Base-by-base conservation (phyloP, 805 yeast genomes). In the Cyberlindnera maclurae region DNA sequence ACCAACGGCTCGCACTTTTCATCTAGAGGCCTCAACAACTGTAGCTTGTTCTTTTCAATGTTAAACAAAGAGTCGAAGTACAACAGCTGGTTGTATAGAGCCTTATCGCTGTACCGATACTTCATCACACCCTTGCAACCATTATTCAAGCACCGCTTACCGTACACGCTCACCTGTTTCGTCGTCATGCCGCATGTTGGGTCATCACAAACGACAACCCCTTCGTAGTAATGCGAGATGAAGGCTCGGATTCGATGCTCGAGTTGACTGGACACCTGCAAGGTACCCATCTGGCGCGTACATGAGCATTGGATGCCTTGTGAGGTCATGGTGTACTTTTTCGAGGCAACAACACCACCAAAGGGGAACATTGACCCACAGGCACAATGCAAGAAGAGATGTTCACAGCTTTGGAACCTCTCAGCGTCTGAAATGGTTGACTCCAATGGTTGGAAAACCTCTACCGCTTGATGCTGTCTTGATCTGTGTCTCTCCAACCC, bases 131-230 rank as follows among this genome's bases (percentile, higher is more conserved):
- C 97, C 51, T 84, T 82, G 42, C 78, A 73, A 29, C 66, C 52
- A 70, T 71, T 41, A 59, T 59, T 31, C 42, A 87, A 68, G 59
- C 97, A 88, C 48, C 90, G 72, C 49, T 80, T 77, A 38, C 97
- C 97, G 54, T 85, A 87, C 4, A 89, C 96, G 15, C 89, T 77
- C 17, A 93, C 72, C 55, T 89, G 95, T 45, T 96, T 71, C 0
- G 97, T 89, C 12, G 70, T 69, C 38, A 75, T 67, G 2, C 83
- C 85, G 63, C 97, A 90, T 2, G 93, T 73, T 5, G 77, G 57
- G 51, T 93, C 97, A 58, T 84, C 94, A 64, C 99, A 93, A 0
- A 60, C 63, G 33, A 88, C 64, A 86, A 93, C 78, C 4, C 89
- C 90, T n/a, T 84, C 79, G 58, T 93, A 93, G 59, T 89, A 93